Conservation (phyloP, 805 yeast species). For the Blastobotrys attinorum region DNA sequence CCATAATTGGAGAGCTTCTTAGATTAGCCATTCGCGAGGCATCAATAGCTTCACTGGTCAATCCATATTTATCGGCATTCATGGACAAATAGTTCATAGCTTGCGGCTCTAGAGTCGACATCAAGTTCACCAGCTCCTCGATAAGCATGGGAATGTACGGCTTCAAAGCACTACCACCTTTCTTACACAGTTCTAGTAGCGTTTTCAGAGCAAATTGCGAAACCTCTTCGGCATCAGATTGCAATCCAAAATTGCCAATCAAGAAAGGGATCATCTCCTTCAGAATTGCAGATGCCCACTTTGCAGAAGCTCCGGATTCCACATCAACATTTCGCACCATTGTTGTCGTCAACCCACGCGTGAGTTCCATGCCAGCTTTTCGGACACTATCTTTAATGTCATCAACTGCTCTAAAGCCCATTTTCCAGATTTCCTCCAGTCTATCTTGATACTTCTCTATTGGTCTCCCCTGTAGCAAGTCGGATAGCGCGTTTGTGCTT, state of each 20-base stretch:
- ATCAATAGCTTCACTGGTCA: slow-evolving; percentile 66
- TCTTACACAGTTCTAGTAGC: slow-evolving; percentile 59
- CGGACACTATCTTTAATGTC: slow-evolving; percentile 93
- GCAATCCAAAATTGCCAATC: slow-evolving; percentile 67
- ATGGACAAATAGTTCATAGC: slow-evolving; percentile 74
- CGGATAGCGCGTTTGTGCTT: slow-evolving; percentile 61
- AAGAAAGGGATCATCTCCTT: slow-evolving; percentile 66
- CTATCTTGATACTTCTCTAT: slow-evolving; percentile 37
- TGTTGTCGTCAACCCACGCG: slow-evolving; percentile 56
- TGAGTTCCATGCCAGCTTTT: slow-evolving; percentile 62
- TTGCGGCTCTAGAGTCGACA: slow-evolving; percentile 90
- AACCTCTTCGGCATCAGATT: slow-evolving; percentile 82
- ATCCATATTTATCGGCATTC: slow-evolving; percentile 81
- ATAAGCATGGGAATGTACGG: slow-evolving; percentile 64
- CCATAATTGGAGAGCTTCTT: slow-evolving; percentile 82
- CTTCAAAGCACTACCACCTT: slow-evolving; percentile 46
- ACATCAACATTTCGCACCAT: slow-evolving; percentile 51
- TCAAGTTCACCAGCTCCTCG: slow-evolving; percentile 57
- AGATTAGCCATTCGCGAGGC: slow-evolving; percentile 65
- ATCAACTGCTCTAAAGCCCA: slow-evolving; percentile 85
- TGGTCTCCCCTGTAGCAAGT: slow-evolving; percentile 57
- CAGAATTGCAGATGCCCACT: slow-evolving; percentile 41
- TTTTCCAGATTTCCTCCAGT: slow-evolving; percentile 62
- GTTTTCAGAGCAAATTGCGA: slow-evolving; percentile 70
- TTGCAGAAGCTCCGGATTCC: slow-evolving; percentile 32